Evolutionary conservation across 768 basidiomycete genomes (phyloP).

Genomic region (Crassisporium funariophilum): DNA sequence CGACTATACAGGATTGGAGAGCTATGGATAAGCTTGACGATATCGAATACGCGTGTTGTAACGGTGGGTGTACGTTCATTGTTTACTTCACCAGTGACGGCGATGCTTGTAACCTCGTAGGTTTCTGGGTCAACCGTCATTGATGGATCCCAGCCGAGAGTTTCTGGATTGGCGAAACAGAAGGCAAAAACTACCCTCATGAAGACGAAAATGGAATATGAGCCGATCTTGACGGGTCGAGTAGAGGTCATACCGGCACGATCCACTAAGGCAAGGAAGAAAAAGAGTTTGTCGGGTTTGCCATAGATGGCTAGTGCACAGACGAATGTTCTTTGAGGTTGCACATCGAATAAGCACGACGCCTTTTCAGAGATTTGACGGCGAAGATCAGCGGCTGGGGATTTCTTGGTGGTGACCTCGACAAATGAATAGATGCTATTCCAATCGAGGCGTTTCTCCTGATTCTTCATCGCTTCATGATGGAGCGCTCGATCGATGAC

Average conservation of each 20-base stretch:
- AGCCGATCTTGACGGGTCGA: neutral
- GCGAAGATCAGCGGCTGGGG: neutral
- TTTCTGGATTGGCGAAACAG: neutral
- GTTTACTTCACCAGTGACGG: neutral
- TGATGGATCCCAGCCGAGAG: slow-evolving; percentile 4
- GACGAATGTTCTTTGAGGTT: slow-evolving; percentile 2
- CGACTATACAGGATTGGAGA: slow-evolving; percentile 6
- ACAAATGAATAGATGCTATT: neutral
- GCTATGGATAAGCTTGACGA: slow-evolving; percentile 8
- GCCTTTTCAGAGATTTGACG: slow-evolving; percentile 1
- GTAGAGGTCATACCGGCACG: neutral
- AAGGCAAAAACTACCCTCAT: slow-evolving; percentile 3
- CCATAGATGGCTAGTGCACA: slow-evolving; percentile 1
- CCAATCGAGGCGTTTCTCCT: neutral
- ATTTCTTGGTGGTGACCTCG: slow-evolving; percentile 2
- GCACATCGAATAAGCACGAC: slow-evolving; percentile 4
- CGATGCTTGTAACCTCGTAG: neutral
- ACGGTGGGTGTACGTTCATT: neutral
- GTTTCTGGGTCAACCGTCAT: slow-evolving; percentile 2
- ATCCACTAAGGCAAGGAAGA: slow-evolving; percentile 1
- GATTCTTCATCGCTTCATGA: neutral
- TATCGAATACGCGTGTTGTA: neutral
- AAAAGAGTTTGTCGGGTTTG: neutral
- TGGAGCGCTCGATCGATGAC: slow-evolving; percentile 1
- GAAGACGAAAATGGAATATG: neutral